Percentiles rank a stretch among this genome's conserved stretches.
These are phyloP conservation scores for Aspergillus chevalieri DNA, from an alignment of 2,329 filamentous ascomycete genomes.

Conservation along the genomic window DNA sequence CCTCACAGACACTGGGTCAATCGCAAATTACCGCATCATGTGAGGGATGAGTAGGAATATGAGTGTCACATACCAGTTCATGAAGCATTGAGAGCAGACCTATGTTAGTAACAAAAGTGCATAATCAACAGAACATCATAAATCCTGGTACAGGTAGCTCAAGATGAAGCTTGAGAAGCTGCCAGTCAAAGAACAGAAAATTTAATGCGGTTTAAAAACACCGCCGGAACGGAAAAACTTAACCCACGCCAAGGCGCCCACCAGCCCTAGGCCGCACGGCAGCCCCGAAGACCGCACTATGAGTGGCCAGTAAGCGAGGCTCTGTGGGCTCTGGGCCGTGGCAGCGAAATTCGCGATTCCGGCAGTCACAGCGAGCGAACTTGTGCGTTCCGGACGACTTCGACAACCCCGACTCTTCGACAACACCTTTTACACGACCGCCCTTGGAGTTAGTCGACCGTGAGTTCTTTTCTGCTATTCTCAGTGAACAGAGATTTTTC, in stretches of 20 bases:
- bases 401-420: conserved; percentile 34
- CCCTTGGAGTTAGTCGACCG: conserved; percentile 36
- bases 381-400: conserved; percentile 30
- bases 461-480: conserved; percentile 23
- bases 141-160: conserved; percentile 9
- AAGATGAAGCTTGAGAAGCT: neutral
- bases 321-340: conserved; percentile 26
- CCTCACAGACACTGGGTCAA: conserved; percentile 78
- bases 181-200: conserved; percentile 4
- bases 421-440: conserved; percentile 30
- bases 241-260: conserved; percentile 8
- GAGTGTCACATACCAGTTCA: conserved; percentile 1
- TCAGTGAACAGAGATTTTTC: neutral
- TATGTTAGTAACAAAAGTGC: neutral
- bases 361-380: conserved; percentile 21
- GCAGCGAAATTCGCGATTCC: conserved; percentile 34
- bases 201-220: conserved; percentile 20
- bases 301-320: conserved; percentile 38
- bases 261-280: conserved; percentile 33
- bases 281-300: conserved; percentile 10
- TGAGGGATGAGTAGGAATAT: conserved; percentile 14
- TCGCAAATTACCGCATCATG: conserved; percentile 99
- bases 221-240: conserved; percentile 21
- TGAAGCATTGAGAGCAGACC: too few species aligned
- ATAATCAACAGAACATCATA: conserved; percentile 10